Evolutionary conservation across 2,329 filamentous ascomycete genomes (phyloP).

Genomic region (Macrophomina phaseolina): DNA sequence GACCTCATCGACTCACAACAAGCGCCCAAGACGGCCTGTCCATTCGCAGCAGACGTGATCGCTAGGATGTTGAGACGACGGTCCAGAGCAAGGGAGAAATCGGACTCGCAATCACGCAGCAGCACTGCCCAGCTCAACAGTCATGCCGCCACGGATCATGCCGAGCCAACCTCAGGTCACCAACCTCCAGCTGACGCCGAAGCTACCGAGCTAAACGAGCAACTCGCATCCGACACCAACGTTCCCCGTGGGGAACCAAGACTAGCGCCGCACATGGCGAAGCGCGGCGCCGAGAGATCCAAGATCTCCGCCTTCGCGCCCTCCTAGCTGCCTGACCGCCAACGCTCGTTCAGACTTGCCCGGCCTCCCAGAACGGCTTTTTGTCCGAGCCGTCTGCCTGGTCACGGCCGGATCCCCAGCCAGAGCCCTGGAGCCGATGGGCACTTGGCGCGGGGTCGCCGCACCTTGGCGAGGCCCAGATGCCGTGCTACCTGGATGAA

Average conservation of each 20-base stretch:
- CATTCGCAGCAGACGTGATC: neutral
- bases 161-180: neutral
- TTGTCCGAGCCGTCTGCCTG: neutral
- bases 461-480: constrained; percentile 6
- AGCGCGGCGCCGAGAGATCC: constrained; percentile 16
- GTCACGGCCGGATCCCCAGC: neutral
- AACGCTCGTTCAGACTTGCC: neutral
- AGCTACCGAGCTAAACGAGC: neutral
- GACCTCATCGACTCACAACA: neutral
- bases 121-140: neutral
- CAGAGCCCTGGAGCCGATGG: neutral
- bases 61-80: neutral
- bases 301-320: constrained; percentile 11
- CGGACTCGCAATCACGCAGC: neutral
- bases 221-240: neutral
- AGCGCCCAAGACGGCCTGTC: neutral
- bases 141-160: constrained; percentile 9
- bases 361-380: neutral
- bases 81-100: neutral
- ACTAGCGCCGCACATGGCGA: constrained; percentile 8
- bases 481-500: neutral
- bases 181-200: neutral
- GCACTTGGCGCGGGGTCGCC: constrained; percentile 10
- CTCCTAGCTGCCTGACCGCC: neutral
- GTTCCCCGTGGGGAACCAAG: constrained; percentile 23